These are phyloP conservation scores for Tylopilus plumbeoviolaceoides DNA, from an alignment of 768 basidiomycete species.

Conservation along the genomic window DNA sequence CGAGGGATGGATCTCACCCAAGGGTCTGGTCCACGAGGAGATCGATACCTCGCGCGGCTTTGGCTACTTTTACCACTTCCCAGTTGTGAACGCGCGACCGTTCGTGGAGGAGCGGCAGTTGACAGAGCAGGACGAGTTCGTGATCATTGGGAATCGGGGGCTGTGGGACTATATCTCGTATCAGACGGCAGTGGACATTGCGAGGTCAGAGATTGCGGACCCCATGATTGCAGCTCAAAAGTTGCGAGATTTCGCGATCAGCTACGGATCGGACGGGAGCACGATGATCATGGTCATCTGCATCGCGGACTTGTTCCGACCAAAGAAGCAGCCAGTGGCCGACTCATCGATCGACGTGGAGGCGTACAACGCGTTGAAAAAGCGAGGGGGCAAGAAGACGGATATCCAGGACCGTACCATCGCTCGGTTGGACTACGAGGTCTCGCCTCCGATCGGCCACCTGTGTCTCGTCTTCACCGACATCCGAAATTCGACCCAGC, in stretches of 20 bases:
- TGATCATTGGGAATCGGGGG: conserved; percentile 91
- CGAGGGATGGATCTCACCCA: conserved; percentile 92
- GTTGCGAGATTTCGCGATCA: conserved; percentile 92
- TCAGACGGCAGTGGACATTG: conserved; percentile 96
- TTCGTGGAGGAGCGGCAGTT: conserved; percentile 68
- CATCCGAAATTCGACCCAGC: conserved; percentile 91
- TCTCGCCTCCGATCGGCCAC: conserved; percentile 80
- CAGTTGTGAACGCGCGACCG: conserved; percentile 87
- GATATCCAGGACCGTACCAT: conserved; percentile 56
- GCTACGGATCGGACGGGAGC: conserved; percentile 89
- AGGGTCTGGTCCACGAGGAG: conserved; percentile 88
- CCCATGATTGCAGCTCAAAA: conserved; percentile 95
- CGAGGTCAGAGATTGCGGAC: conserved; percentile 61
- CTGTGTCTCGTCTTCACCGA: conserved; percentile 96
- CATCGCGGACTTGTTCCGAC: conserved; percentile 71
- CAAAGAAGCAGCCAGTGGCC: conserved; percentile 38
- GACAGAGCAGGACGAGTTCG: conserved; percentile 86
- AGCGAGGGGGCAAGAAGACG: conserved; percentile 39
- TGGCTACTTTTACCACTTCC: conserved; percentile 87
- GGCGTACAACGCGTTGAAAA: conserved; percentile 25
- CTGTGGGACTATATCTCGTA: conserved; percentile 93
- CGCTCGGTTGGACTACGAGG: conserved; percentile 67
- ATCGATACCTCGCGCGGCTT: conserved; percentile 90
- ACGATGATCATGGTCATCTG: conserved; percentile 98
- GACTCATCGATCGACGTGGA: conserved; percentile 37